Base-by-base conservation (phyloP, 129 eudicot genomes). In the Scalesia atractyloides region DNA sequence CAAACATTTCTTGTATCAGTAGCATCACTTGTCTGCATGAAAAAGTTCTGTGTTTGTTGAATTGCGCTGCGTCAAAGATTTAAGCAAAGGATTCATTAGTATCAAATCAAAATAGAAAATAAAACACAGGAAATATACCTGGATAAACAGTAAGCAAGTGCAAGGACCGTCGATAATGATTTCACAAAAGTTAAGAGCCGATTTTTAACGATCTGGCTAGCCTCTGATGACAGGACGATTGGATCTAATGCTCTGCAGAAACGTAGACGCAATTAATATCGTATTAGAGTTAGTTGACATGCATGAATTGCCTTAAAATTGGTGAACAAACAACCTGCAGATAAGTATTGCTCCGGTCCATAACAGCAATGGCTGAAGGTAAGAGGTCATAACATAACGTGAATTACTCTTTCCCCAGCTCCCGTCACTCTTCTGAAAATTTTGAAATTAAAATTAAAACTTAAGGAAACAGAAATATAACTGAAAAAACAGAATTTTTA, bases 81-180 rank as follows among this genome's bases (percentile, higher is more conserved):
- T 18, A 73, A 61, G 33, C 50, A 37, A 66, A 66, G n/a, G 61
- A 20, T 70, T 30, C 34, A 43, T 5, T 37, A 71, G 39, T 37
- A 43, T 5, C 66, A 13, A 60, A 30, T 26, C 19, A 30, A 13
- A 60, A 60, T 30, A 60, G 43, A 58, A 73, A 51, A 7, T 12
- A 60, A 46, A 3, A 50, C 47, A 57, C 11, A 75, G 13, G 19
- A 12, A 48, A 77, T 78, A 82, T 59, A 85, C 97, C 99, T 86
- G 74, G 99, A 94, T 62, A 94, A 77, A 80, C 96, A 94, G 69
- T 82, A 86, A 44, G 99, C 97, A 80, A 88, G 82, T 61, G 97
- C 92, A 78, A 94, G 81, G 72, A 94, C 99, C 52, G 97, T 94
- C 12, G 99, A 90, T 75, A 94, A 79, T 34, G 99, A 94, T 84